phyloP scores from a whole-genome alignment of 2,329 filamentous ascomycete genomes.

The Fusarium sp. region DNA sequence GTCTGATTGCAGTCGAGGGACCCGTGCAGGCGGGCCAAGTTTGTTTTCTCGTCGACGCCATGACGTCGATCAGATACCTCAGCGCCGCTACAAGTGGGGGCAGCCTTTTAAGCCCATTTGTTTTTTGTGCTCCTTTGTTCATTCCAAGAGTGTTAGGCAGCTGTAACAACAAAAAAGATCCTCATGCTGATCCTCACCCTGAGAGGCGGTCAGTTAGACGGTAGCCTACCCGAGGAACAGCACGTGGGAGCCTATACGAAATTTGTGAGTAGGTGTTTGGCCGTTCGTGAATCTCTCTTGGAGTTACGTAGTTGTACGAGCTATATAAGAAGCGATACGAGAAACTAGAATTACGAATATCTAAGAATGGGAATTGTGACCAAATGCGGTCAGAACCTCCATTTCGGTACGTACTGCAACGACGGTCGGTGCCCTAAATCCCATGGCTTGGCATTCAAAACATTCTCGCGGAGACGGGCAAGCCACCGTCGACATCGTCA shows the following conservation, averaged over 20 bases:
- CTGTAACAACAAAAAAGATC: conserved; percentile 10
- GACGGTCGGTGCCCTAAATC: conserved; percentile 3
- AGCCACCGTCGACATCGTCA: conserved; percentile 28
- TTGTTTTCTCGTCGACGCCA: conserved; percentile 21
- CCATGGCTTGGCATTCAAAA: conserved; percentile 7
- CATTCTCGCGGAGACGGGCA: conserved; percentile 28
- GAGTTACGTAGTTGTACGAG: not conserved
- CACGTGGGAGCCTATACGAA: conserved; percentile 26
- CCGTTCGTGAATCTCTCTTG: conserved; percentile 6
- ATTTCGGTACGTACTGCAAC: not conserved
- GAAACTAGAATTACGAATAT: conserved; percentile 18
- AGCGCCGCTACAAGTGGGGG: conserved; percentile 31
- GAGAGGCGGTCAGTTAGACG: conserved; percentile 10
- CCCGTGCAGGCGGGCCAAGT: conserved; percentile 33
- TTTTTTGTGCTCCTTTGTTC: conserved; percentile 19
- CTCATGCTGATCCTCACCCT: conserved; percentile 27
- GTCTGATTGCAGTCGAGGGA: conserved; percentile 11
- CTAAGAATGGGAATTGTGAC: conserved; percentile 15
- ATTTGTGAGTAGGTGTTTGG: not conserved
- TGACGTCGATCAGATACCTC: conserved; percentile 42
- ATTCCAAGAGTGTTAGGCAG: conserved; percentile 22
- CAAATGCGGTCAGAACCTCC: conserved; percentile 15
- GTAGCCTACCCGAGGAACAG: not conserved
- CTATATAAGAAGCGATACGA: conserved; percentile 5
- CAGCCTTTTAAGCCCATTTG: conserved; percentile 16